A percentile compares a stretch with the other conserved stretches of the same genome.
These are phyloP conservation scores for Zygosaccharomyces pseudobailii DNA, from an alignment of 1,139 yeast species.

Conservation along the genomic window DNA sequence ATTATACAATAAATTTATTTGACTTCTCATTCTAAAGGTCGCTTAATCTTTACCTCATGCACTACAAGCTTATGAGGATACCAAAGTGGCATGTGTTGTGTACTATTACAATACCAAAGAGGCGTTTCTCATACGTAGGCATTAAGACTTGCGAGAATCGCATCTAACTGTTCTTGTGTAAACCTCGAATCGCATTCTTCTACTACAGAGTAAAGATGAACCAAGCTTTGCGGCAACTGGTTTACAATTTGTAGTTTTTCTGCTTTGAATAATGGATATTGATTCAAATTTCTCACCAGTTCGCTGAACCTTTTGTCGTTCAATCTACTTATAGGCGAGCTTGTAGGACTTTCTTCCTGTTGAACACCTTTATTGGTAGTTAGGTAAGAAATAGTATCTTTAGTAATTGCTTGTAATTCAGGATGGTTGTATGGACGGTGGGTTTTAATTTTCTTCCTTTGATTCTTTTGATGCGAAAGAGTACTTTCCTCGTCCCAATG, in stretches of 20 bases:
- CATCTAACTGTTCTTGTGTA: conserved; percentile 54
- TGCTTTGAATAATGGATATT: conserved; percentile 64
- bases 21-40: too few relatives aligned
- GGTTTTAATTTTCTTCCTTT: conserved; percentile 30
- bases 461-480: conserved; percentile 25
- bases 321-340: conserved; percentile 23
- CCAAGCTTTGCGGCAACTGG: conserved; percentile 72
- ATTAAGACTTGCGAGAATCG: conserved; percentile 34
- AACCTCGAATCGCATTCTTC: conserved; percentile 92
- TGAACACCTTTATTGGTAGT: conserved; percentile 28
- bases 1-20: too few relatives aligned
- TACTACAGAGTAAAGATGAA: conserved; percentile 68
- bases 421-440: conserved; percentile 35
- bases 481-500: conserved; percentile 33
- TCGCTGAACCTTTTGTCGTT: conserved; percentile 45
- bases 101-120: too few relatives aligned
- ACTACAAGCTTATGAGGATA: not conserved
- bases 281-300: conserved; percentile 50
- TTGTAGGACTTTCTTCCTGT: conserved; percentile 15
- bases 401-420: conserved; percentile 63
- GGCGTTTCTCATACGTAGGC: conserved; percentile 2
- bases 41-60: too few relatives aligned
- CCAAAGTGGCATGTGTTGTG: not conserved
- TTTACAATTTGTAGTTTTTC: conserved; percentile 84
- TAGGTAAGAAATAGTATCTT: conserved; percentile 46